These are phyloP conservation scores for Erucastrum elatum DNA, from an alignment of 345 rosid species.

Conservation along the genomic window DNA sequence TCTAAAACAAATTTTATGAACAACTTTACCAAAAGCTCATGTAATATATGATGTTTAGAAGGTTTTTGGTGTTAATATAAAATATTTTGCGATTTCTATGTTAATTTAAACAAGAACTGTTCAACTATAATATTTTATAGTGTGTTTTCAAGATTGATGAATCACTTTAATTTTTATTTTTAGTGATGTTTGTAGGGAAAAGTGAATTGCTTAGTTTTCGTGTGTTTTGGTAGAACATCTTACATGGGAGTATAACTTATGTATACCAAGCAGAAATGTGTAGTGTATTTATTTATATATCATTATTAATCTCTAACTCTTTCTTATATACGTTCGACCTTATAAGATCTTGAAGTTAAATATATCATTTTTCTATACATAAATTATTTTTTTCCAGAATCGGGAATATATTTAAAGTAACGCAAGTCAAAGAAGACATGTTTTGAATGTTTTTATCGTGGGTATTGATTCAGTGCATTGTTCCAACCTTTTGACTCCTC, in stretches of 20 bases:
- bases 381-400: not conserved
- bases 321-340: not conserved
- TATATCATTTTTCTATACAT: not conserved
- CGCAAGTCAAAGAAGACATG: conserved; percentile 24
- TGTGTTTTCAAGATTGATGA: too few species aligned
- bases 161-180: too few species aligned
- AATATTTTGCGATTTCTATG: too few species aligned
- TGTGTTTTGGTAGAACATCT: too few species aligned
- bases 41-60: not conserved
- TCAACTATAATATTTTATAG: too few species aligned
- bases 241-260: too few species aligned
- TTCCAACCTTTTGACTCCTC: conserved; percentile 19
- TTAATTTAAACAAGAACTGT: too few species aligned
- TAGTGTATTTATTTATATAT: not conserved
- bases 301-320: not conserved
- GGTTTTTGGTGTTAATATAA: too few species aligned
- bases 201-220: too few species aligned
- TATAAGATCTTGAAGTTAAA: not conserved
- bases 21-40: not conserved
- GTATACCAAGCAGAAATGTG: not conserved
- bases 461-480: conserved; percentile 26
- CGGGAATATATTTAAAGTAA: not conserved
- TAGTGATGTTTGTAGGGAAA: too few species aligned
- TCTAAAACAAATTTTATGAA: not conserved
- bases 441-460: conserved; percentile 24